Base-by-base conservation (phyloP, 371 early-diverging fungal species). In the Mucor plumbeus region DNA sequence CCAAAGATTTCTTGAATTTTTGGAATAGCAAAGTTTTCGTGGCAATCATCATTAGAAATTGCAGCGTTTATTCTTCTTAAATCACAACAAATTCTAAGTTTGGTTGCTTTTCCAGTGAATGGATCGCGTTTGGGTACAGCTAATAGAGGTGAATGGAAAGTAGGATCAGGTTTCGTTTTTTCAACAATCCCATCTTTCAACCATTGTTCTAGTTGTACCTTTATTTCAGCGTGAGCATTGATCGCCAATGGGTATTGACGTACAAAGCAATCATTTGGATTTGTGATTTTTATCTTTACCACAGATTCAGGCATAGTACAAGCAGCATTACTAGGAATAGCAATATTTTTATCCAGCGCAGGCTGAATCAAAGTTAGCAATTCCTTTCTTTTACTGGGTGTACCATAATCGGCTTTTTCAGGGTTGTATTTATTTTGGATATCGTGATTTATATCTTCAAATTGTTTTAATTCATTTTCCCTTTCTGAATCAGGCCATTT, bases 401-500 rank as follows among this genome's bases (percentile, higher is more conserved):
- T 21, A 1, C 65, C 59, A 64, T 36, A 64, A 36, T 57, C 36
- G 14, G 65, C 41, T 36, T 64, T 36, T 17, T 64, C 48, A 35
- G 65, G 65, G 13, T 64, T 34, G 11, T 35, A 26, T 26, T 38
- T 26, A 7, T 64, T 47, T 35, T 57, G 13, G 6, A 14, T 44
- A 58, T 64, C 65, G 47, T 26, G 55, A 38, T 47, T 64, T 15
- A 64, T 19, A 35, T 57, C 54, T 57, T 64, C 33, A 43, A 64
- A 64, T 56, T 64, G 64, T 10, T 11, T 21, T 5, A 19, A 0
- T 40, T 63, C 64, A 11, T 64, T 55, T 13, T 26, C 35, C 1
- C 41, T 41, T 1, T 64, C 58, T 5, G 54, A 35, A 19, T 64
- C 38, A 10, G 64, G 64, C 63, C 14, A 82, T 70, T 6, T 17